Conservation (phyloP, 1,139 yeast species). For the Diutina neorugosa region DNA sequence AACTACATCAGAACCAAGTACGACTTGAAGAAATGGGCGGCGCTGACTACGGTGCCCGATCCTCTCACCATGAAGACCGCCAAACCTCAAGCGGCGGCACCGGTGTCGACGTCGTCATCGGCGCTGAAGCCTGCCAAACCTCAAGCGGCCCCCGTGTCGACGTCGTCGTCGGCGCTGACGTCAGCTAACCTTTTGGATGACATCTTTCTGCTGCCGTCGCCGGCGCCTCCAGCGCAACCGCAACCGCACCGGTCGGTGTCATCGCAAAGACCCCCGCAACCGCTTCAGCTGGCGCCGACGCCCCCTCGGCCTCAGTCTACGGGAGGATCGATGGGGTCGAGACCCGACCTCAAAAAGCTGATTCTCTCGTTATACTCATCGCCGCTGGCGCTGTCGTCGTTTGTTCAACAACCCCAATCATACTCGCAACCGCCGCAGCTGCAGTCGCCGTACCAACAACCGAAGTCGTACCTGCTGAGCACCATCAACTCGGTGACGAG, state of each 20-base stretch:
- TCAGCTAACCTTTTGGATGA: conserved; percentile 17
- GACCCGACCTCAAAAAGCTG: conserved; percentile 74
- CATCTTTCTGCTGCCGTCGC: conserved; percentile 15
- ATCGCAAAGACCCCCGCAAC: background rate
- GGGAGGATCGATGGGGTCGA: conserved; percentile 19
- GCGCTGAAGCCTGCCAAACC: too few relatives aligned
- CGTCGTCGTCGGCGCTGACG: conserved; percentile 5
- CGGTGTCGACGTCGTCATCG: background rate
- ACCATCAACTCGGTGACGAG: conserved; percentile 15
- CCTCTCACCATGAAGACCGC: conserved; percentile 26
- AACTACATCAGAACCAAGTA: conserved; percentile 87
- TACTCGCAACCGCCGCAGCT: conserved; percentile 13
- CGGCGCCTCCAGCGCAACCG: background rate
- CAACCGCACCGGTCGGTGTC: background rate
- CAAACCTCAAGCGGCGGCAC: background rate
- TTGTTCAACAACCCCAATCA: background rate
- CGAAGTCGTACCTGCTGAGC: conserved; percentile 7
- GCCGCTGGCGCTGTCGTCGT: conserved; percentile 28
- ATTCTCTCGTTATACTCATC: conserved; percentile 81
- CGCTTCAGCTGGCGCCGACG: conserved; percentile 6
- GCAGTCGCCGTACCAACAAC: conserved; percentile 10
- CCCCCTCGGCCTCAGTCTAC: conserved; percentile 22
- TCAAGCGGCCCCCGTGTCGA: conserved; percentile 5
- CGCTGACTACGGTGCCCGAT: conserved; percentile 37
- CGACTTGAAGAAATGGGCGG: conserved; percentile 79